Conservation (phyloP, 352 stramenopile species). For the Pilasporangium apinafurcum region DNA sequence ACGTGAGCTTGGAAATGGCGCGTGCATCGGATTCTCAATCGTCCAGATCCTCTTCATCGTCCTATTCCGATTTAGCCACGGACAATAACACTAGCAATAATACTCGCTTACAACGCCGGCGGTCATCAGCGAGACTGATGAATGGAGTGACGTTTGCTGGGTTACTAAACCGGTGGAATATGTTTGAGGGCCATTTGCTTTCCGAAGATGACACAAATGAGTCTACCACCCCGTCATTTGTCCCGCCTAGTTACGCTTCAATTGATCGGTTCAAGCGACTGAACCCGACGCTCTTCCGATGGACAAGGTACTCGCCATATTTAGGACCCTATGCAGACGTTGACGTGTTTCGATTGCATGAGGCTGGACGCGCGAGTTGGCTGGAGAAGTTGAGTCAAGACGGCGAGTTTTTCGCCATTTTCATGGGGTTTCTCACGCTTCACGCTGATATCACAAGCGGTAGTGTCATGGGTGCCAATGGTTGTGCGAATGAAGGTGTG, state of each 20-base stretch:
- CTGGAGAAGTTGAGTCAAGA: slow-evolving; percentile 51
- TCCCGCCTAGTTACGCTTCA: slow-evolving; percentile 5
- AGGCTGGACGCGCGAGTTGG: slow-evolving; percentile 30
- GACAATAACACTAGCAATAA: too few relatives aligned
- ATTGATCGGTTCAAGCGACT: slow-evolving; percentile 38
- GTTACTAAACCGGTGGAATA: slow-evolving; percentile 48
- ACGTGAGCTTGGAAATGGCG: too few relatives aligned
- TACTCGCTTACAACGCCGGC: too few relatives aligned
- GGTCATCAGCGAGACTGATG: slow-evolving; percentile 35
- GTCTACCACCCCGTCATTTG: slow-evolving; percentile 10
- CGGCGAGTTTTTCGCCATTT: slow-evolving; percentile 67
- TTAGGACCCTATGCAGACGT: slow-evolving; percentile 38
- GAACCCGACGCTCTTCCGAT: slow-evolving; percentile 61
- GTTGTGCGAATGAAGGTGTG: slow-evolving; percentile 23
- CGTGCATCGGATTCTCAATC: neutral
- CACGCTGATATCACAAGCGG: slow-evolving; percentile 42
- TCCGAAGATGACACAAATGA: slow-evolving; percentile 23
- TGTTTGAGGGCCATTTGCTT: slow-evolving; percentile 42
- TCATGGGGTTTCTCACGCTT: slow-evolving; percentile 53
- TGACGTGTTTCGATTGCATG: slow-evolving; percentile 52
- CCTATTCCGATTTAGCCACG: too few relatives aligned
- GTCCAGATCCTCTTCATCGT: neutral
- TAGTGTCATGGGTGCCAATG: too few relatives aligned
- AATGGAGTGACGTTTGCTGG: slow-evolving; percentile 47
- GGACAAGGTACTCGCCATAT: slow-evolving; percentile 53